Base-by-base conservation (phyloP, 371 early-diverging fungal species). In the Zopfochytrium polystomum region DNA sequence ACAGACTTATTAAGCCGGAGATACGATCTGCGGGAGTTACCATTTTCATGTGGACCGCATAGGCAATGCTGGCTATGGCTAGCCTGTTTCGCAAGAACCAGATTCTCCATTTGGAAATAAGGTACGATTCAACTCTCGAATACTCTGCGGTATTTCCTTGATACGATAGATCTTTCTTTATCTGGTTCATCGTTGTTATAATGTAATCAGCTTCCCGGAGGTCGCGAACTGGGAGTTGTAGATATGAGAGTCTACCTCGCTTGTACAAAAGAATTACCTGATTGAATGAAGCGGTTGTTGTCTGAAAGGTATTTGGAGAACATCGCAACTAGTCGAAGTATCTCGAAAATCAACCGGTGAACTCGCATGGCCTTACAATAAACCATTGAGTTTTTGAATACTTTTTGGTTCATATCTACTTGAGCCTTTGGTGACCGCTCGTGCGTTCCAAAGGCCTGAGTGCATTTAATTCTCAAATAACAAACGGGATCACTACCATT, bases 151-250 rank as follows among this genome's bases (percentile, higher is more conserved):
- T 65, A 13, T 42, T 32, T 18, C 81, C 81, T 48, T 73, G 75
- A 35, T 74, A 68, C 1, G 58, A 51, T 30, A 81, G 31, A 38
- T 81, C 81, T 62, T 74, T 72, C 60, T 81, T 81, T n/a, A 81
- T 67, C 20, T 65, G 50, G 29, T 62, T 70, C 63, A 81, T 62
- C 30, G 71, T 59, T 25, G 65, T 69, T 18, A 75, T 72, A 27
- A 77, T 67, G 59, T 79, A 79, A 34, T 81, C 81, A 1, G 77
- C 74, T 55, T 76, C 77, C n/a, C 81, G 66, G 2, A 81, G 52
- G 35, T 72, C 64, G n/a, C 67, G 56, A 2, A 76, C 77, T 73
- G 42, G 15, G 5, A 48, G 42, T 3, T 47, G 15, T 64, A 4
- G 5, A 38, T 43, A 20, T 26, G 18, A 25, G 9, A 29, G 11